Evolutionary conservation across 2,329 filamentous ascomycete genomes (phyloP), one percentile per base, ranked within the genome.

Genomic region (Exophiala calicioides): DNA sequence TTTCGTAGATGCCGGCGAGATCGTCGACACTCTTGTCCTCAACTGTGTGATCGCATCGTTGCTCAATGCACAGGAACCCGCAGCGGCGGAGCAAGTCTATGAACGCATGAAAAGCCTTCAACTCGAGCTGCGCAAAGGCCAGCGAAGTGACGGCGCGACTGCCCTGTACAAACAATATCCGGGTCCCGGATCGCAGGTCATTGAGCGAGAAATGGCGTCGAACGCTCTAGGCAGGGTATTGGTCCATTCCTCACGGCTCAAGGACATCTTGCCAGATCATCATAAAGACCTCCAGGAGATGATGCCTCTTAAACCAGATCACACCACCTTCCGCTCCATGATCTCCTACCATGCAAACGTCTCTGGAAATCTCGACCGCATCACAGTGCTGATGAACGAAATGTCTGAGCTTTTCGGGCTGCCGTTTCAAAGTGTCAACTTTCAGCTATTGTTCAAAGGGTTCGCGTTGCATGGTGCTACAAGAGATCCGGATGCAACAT

Each of bases 11-110:
- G 79, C 83, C 0, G 89, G 90, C 24, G 88, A 97, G 65, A 83
- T 96, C 52, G 83, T 98, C 44, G 91, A 97, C 65, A 90, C 88
- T 0, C 76, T 86, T 2, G 85, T 90, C 10, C 76, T 97, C 65
- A 97, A 97, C 62, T 88, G 86, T 58, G 82, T 96, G 59, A 87
- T 97, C 52, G 77, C 82, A 0, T 84, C 89, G 1, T 77, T 97
- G 15, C 75, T 96, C 32, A 77, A 82, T 45, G 83, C 85, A 10
- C 85, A 85, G 30, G 90, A 98, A 62, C 79, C 85, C 29, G 70
- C 76, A 5, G 84, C 88, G 0, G 93, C 90, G 2, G 83, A 91
- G 58, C 78, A 85, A 50, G 81, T 95, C 8, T 96, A 96, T 60
- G 73, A 81, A 47, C 82, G 84, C 50, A 97, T 98, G 90, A 90